phyloP scores from a whole-genome alignment of 1,139 yeast species.

The Komagataea norvegica region DNA sequence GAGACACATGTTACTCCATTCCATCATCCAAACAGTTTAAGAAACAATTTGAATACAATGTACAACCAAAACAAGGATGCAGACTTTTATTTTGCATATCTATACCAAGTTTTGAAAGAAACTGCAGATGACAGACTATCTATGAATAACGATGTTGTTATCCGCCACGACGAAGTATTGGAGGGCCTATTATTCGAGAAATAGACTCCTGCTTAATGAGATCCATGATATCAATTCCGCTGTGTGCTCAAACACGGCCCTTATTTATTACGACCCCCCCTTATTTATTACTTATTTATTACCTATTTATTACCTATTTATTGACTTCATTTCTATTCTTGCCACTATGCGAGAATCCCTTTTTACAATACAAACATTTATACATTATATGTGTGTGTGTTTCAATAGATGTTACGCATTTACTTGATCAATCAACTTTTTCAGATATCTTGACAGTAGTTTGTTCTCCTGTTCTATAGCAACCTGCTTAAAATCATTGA shows the following conservation, averaged over 20 bases:
- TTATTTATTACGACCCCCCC: neutral
- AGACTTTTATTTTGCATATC: conserved; percentile 12
- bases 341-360: neutral
- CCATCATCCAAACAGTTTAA: conserved; percentile 10
- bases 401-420: too few relatives aligned
- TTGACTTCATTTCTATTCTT: too few relatives aligned
- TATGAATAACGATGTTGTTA: conserved; percentile 8
- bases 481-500: conserved; percentile 2
- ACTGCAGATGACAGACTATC: conserved; percentile 10
- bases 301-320: neutral
- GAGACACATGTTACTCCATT: conserved; percentile 9
- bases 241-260: too few relatives aligned
- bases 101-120: conserved; percentile 12
- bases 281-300: neutral
- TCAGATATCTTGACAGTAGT: conserved; percentile 4
- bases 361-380: neutral
- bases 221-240: neutral
- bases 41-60: conserved; percentile 9
- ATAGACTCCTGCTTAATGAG: neutral
- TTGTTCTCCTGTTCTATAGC: conserved; percentile 3
- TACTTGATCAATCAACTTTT: conserved; percentile 1
- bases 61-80: conserved; percentile 16
- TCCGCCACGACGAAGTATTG: conserved; percentile 9
- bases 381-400: too few relatives aligned
- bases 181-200: conserved; percentile 8